phyloP scores from a whole-genome alignment of 1,284 basidiomycete species.

The Agroathelia rolfsii region DNA sequence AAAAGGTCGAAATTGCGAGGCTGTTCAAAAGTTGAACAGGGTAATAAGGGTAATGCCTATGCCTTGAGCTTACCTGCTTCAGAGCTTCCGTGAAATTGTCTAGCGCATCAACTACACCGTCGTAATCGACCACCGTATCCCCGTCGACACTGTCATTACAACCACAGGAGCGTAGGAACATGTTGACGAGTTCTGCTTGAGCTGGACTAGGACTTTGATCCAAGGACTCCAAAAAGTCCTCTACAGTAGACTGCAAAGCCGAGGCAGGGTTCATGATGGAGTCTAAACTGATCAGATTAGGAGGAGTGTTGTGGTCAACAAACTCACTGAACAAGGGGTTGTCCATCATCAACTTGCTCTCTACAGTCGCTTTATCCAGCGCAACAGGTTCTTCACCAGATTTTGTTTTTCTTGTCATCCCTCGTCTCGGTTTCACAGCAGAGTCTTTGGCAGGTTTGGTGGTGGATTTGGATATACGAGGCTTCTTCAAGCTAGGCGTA shows the following conservation, averaged over 20 bases:
- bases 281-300: conserved; percentile 33
- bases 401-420: conserved; percentile 26
- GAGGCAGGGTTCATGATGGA: conserved; percentile 73
- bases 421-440: conserved; percentile 15
- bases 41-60: too few relatives aligned
- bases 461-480: too few relatives aligned
- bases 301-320: conserved; percentile 1
- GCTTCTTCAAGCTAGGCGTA: too few relatives aligned
- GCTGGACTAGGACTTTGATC: conserved; percentile 48
- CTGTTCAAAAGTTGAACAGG: background rate
- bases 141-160: conserved; percentile 78
- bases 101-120: conserved; percentile 75
- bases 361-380: conserved; percentile 49
- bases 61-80: conserved; percentile 49
- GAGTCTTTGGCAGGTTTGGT: too few relatives aligned
- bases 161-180: conserved; percentile 73
- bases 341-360: conserved; percentile 67
- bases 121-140: conserved; percentile 74
- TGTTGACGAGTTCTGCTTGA: conserved; percentile 72
- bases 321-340: conserved; percentile 75
- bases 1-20: too few relatives aligned
- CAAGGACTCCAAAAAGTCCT: conserved; percentile 75
- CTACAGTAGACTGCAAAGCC: conserved; percentile 67
- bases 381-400: conserved; percentile 39
- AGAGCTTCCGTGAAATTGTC: conserved; percentile 80